These are phyloP conservation scores for Stagonosporopsis tanaceti DNA, from an alignment of 2,329 filamentous ascomycete species.

Conservation along the genomic window DNA sequence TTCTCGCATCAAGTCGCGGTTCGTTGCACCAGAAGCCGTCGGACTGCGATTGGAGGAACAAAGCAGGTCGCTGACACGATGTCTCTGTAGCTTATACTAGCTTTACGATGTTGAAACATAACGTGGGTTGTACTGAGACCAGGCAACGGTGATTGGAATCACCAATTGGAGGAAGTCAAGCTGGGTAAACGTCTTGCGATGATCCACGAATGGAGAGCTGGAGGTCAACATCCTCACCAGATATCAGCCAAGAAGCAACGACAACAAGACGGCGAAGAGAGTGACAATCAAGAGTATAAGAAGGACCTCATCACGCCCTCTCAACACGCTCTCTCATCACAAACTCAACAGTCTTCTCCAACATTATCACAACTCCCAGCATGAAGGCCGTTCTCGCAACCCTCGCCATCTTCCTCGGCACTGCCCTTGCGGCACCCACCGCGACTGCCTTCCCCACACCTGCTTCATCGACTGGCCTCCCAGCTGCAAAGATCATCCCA, in stretches of 20 bases:
- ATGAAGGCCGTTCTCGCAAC: conserved; percentile 32
- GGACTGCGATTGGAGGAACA: conserved; percentile 11
- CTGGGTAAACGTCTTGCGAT: neutral
- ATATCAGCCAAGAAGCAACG: neutral
- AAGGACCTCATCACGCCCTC: neutral
- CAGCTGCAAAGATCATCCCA: conserved; percentile 13
- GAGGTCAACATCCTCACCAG: neutral
- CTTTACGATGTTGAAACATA: neutral
- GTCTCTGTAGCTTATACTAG: neutral
- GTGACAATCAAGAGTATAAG: neutral
- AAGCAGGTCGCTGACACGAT: neutral
- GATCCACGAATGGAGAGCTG: conserved; percentile 6
- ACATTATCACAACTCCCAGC: conserved; percentile 2
- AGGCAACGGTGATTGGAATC: neutral
- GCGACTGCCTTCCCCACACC: conserved; percentile 21
- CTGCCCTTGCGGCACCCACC: conserved; percentile 22
- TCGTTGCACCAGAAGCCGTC: neutral
- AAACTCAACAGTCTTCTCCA: neutral
- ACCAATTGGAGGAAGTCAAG: conserved; percentile 2
- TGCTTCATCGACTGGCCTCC: conserved; percentile 12
- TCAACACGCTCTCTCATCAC: neutral
- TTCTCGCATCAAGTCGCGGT: neutral
- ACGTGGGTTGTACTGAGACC: neutral
- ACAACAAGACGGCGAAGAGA: neutral
- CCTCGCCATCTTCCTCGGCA: conserved; percentile 25